These are phyloP conservation scores for Zalerion maritima DNA, from an alignment of 495 filamentous ascomycete genomes.

Conservation along the genomic window DNA sequence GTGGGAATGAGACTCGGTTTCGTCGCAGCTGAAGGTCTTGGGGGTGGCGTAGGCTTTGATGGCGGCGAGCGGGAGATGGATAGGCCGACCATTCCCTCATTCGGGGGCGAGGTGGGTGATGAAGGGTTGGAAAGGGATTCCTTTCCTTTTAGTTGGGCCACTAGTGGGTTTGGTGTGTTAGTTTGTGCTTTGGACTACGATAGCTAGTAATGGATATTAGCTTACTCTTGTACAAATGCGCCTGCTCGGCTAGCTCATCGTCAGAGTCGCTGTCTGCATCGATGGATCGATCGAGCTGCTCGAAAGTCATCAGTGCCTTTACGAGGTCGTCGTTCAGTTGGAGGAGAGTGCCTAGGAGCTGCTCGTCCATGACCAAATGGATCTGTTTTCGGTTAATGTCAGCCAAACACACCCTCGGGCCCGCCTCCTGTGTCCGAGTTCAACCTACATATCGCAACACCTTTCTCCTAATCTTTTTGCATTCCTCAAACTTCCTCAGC, in stretches of 20 bases:
- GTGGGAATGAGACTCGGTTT: constrained; percentile 19
- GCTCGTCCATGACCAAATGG: constrained; percentile 66
- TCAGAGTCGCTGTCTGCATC: constrained; percentile 96
- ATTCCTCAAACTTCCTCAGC: constrained; percentile 64
- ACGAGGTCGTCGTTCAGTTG: constrained; percentile 78
- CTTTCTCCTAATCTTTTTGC: constrained; percentile 69
- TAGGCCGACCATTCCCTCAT: constrained; percentile 22
- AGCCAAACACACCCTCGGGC: no score
- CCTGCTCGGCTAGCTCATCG: constrained; percentile 42
- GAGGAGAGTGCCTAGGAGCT: constrained; percentile 66
- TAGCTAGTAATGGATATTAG: constrained; percentile 5
- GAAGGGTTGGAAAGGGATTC: constrained; percentile 24
- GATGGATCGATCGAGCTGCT: constrained; percentile 86
- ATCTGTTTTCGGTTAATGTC: constrained; percentile 43
- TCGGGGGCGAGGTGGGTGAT: constrained; percentile 14
- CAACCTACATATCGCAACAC: constrained; percentile 64
- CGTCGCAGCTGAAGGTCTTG: constrained; percentile 22
- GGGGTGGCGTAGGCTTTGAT: constrained; percentile 24
- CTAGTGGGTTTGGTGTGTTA: constrained; percentile 20
- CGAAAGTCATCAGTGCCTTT: constrained; percentile 84
- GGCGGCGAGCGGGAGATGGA: constrained; percentile 20
- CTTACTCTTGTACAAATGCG: constrained; percentile 38
- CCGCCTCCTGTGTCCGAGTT: background rate
- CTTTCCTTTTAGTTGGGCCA: constrained; percentile 35
- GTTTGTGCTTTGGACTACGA: no score